These are phyloP conservation scores for Schizophyllum amplum DNA, from an alignment of 1,284 basidiomycete species.

Conservation along the genomic window DNA sequence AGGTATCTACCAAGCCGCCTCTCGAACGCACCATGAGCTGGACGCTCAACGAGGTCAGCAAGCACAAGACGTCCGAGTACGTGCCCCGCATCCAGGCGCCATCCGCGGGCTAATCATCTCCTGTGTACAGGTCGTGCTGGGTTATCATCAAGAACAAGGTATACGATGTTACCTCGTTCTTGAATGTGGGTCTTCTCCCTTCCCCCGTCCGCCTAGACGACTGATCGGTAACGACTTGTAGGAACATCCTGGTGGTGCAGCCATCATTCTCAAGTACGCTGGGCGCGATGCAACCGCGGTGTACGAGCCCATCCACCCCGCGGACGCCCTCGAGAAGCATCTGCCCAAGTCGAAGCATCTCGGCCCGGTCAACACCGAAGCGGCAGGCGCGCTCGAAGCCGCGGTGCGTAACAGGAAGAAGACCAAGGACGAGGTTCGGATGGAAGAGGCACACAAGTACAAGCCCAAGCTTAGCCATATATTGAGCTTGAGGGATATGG, in stretches of 20 bases:
- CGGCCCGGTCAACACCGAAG: conserved; percentile 54
- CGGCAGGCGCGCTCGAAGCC: conserved; percentile 34
- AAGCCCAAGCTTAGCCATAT: conserved; percentile 62
- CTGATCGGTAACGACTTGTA: no score
- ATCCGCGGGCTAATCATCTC: not conserved
- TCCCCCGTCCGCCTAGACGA: not conserved
- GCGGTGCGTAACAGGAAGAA: conserved; percentile 36
- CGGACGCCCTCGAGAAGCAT: conserved; percentile 55
- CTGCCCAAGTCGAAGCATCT: conserved; percentile 60
- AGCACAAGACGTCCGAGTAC: not conserved
- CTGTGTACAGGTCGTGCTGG: conserved; percentile 48
- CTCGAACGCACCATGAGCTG: not conserved
- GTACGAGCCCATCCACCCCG: conserved; percentile 69
- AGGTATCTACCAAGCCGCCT: not conserved
- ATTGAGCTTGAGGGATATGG: conserved; percentile 71
- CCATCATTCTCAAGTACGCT: conserved; percentile 72
- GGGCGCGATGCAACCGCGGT: conserved; percentile 71
- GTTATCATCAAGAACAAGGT: conserved; percentile 74
- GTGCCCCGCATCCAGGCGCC: not conserved
- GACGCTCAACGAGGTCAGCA: not conserved
- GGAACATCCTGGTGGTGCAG: conserved; percentile 75
- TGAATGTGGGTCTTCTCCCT: conserved; percentile 33
- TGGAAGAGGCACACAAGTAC: conserved; percentile 51
- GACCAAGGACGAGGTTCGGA: conserved; percentile 64
- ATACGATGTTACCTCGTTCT: conserved; percentile 83